A percentile compares a stretch with the other conserved stretches of the same genome.
Conservation (phyloP, 208 protist genomes). For the Endotrypanum monterogeii region DNA sequence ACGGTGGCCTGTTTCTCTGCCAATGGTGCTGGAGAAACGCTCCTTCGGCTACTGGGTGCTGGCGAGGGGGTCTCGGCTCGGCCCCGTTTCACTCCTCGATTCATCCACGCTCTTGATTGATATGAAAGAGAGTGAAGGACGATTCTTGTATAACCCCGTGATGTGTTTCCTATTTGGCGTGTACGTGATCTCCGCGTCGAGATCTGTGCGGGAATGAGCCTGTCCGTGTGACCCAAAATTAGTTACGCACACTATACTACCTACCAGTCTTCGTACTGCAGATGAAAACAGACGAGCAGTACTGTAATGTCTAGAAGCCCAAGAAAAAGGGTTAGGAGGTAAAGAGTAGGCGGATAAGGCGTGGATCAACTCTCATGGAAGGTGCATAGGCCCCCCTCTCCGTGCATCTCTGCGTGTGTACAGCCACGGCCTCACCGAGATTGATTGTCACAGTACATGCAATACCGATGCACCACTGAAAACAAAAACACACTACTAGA, state of each 20-base stretch:
- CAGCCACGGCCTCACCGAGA: not conserved
- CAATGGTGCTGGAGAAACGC: not conserved
- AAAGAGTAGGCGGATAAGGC: not conserved
- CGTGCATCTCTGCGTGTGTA: not conserved
- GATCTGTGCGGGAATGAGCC: not conserved
- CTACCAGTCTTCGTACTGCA: not conserved
- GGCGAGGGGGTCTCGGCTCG: slow-evolving; percentile 8
- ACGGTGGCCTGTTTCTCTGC: not conserved
- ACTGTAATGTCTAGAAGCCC: not conserved
- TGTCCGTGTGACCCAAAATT: not conserved
- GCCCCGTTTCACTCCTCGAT: slow-evolving; percentile 7
- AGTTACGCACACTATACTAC: not conserved
- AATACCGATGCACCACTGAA: not conserved
- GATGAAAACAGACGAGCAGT: not conserved
- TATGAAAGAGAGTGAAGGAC: not conserved
- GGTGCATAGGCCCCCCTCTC: not conserved
- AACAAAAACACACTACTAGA: not conserved
- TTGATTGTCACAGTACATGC: not conserved
- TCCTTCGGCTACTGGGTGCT: slow-evolving; percentile 5
- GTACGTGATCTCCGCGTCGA: not conserved
- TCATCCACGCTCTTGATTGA: not conserved
- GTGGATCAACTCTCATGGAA: not conserved
- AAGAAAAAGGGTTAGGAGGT: not conserved
- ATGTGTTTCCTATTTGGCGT: not conserved
- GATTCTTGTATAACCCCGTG: too few species aligned